Percentiles rank a stretch among this genome's conserved stretches.
These are phyloP conservation scores for Cardamine occulta DNA, from an alignment of 345 rosid genomes.

Conservation along the genomic window DNA sequence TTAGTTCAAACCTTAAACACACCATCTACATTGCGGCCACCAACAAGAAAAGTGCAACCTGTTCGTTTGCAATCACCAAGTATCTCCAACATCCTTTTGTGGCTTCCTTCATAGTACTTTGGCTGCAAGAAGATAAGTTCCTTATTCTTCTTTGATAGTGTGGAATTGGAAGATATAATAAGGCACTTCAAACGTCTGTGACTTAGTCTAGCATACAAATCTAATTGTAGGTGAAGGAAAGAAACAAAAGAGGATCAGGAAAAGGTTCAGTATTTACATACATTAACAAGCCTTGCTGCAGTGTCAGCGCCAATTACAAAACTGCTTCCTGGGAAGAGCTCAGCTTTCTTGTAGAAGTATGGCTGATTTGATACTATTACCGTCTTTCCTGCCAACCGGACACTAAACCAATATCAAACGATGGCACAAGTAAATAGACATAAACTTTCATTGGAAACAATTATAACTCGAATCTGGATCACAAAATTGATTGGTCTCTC, in stretches of 20 bases:
- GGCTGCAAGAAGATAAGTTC: conserved; percentile 55
- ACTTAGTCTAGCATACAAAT: conserved; percentile 26
- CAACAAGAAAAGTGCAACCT: conserved; percentile 87
- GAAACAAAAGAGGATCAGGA: conserved; percentile 1
- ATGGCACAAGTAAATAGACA: conserved; percentile 1
- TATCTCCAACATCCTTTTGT: conserved; percentile 68
- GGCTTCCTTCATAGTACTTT: conserved; percentile 76
- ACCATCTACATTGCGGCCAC: conserved; percentile 83
- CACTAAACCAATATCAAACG: conserved; percentile 25
- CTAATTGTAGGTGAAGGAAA: neutral
- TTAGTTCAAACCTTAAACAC: conserved; percentile 61
- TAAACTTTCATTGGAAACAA: conserved; percentile 15
- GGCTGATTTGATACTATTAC: conserved; percentile 95
- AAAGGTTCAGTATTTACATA: conserved; percentile 40
- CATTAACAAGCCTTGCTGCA: conserved; percentile 81
- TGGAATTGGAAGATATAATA: conserved; percentile 17
- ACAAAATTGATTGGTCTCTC: neutral
- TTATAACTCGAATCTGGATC: conserved; percentile 20
- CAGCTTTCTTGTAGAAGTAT: conserved; percentile 90
- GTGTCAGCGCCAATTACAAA: conserved; percentile 96
- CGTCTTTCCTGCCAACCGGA: conserved; percentile 70
- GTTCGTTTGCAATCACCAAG: conserved; percentile 69
- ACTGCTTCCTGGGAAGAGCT: conserved; percentile 91
- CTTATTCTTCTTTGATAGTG: conserved; percentile 6
- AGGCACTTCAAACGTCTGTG: conserved; percentile 7